Percentiles rank a stretch among this genome's conserved stretches.
Conservation (phyloP, 2,329 filamentous ascomycete genomes). For the Phialophora expanda region DNA sequence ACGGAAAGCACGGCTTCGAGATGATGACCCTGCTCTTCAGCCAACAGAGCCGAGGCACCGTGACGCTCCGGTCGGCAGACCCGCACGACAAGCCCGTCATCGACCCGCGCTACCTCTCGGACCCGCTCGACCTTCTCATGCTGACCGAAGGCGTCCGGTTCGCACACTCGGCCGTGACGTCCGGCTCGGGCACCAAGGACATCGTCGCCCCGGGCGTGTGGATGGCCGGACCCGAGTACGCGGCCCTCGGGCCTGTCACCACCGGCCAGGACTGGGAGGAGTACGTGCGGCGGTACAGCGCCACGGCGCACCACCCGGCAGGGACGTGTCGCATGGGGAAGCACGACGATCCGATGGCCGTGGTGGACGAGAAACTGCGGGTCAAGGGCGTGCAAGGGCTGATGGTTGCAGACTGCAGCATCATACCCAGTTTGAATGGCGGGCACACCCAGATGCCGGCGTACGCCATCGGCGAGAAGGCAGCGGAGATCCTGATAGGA, state of each 20-base stretch:
- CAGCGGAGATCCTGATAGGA: constrained; percentile 56
- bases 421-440: constrained; percentile 58
- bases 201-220: constrained; percentile 63
- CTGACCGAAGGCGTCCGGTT: constrained; percentile 63
- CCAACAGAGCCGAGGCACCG: constrained; percentile 60
- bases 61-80: constrained; percentile 57
- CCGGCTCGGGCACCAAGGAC: constrained; percentile 62
- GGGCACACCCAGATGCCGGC: constrained; percentile 64
- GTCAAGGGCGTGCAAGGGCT: constrained; percentile 59
- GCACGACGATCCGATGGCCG: constrained; percentile 54
- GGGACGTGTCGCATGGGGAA: constrained; percentile 63
- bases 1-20: constrained; percentile 62
- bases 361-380: constrained; percentile 58
- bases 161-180: constrained; percentile 64
- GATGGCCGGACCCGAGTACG: constrained; percentile 48
- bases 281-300: constrained; percentile 62
- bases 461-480: constrained; percentile 62
- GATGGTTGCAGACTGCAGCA: constrained; percentile 59
- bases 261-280: constrained; percentile 63
- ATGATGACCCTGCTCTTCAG: constrained; percentile 64
- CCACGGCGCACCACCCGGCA: constrained; percentile 64
- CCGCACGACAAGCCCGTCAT: constrained; percentile 59
- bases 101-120: constrained; percentile 62
- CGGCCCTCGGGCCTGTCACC: constrained; percentile 58
- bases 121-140: constrained; percentile 64